Evolutionary conservation across 2,329 filamentous ascomycete species (phyloP).

Genomic region (Allantophomopsis cytisporea): DNA sequence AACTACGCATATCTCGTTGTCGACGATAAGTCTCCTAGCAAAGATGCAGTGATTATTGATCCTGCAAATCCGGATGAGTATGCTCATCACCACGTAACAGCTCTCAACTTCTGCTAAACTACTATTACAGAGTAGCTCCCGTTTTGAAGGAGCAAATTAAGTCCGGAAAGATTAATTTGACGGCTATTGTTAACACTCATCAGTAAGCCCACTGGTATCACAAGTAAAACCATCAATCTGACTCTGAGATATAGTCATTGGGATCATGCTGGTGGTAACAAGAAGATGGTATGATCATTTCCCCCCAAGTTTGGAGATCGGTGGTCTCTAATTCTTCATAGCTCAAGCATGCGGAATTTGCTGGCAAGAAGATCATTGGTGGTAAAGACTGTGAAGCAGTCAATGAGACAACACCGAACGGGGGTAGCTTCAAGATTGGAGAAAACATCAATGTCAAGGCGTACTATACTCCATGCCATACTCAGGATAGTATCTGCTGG

Average conservation of each 20-base stretch:
- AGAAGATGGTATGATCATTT: constrained; percentile 46
- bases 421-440: constrained; percentile 70
- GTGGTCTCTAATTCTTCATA: constrained; percentile 1
- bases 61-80: constrained; percentile 70
- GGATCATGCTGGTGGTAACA: constrained; percentile 90
- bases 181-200: constrained; percentile 89
- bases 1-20: constrained; percentile 80
- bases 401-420: constrained; percentile 61
- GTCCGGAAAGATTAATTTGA: constrained; percentile 64
- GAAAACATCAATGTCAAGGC: constrained; percentile 63
- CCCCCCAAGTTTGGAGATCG: neutral
- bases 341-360: constrained; percentile 12
- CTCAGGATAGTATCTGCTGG: constrained; percentile 96
- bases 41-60: constrained; percentile 68
- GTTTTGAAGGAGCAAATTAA: constrained; percentile 61
- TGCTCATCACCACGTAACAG: constrained; percentile 13
- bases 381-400: constrained; percentile 78
- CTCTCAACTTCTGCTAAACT: constrained; percentile 2
- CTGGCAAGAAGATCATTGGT: constrained; percentile 58
- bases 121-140: constrained; percentile 35
- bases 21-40: constrained; percentile 51
- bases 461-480: constrained; percentile 95
- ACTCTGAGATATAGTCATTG: constrained; percentile 50
- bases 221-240: neutral
- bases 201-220: constrained; percentile 50